Conservation (phyloP, 2,329 filamentous ascomycete species). For the Trichoderma afroharzianum region DNA sequence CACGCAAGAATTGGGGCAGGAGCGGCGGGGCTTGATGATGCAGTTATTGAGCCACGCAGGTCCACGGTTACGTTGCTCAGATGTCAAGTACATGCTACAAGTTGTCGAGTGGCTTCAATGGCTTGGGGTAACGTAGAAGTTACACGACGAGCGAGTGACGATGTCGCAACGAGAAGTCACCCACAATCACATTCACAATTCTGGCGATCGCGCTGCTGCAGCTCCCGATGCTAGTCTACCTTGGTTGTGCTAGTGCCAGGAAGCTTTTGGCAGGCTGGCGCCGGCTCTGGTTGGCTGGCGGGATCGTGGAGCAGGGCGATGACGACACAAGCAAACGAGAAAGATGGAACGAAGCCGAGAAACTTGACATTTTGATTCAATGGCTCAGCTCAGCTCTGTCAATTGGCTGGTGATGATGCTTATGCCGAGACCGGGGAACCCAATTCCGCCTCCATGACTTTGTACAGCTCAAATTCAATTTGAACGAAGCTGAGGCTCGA, state of each 20-base stretch:
- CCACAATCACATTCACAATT: neutral
- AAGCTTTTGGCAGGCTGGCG: neutral
- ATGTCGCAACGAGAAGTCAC: neutral
- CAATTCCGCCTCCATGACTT: neutral
- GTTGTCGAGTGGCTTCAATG: neutral
- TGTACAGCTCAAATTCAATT: neutral
- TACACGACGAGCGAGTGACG: neutral
- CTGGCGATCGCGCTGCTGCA: neutral
- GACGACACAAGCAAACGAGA: conserved; percentile 20
- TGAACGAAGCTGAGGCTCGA: neutral
- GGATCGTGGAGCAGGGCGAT: conserved; percentile 18
- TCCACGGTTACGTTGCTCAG: neutral
- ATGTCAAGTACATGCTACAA: neutral
- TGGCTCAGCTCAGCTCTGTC: neutral
- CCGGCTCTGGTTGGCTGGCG: neutral
- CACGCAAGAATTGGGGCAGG: neutral
- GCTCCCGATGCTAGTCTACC: neutral
- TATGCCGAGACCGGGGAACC: neutral
- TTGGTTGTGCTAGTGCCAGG: neutral
- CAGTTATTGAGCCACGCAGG: neutral
- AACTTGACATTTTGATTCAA: neutral
- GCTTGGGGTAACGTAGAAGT: neutral
- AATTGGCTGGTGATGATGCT: neutral
- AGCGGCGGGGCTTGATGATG: conserved; percentile 5
- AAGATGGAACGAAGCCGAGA: neutral